These are phyloP conservation scores for Juncus effusus DNA, from an alignment of 176 grass and related monocot genomes.

Conservation along the genomic window DNA sequence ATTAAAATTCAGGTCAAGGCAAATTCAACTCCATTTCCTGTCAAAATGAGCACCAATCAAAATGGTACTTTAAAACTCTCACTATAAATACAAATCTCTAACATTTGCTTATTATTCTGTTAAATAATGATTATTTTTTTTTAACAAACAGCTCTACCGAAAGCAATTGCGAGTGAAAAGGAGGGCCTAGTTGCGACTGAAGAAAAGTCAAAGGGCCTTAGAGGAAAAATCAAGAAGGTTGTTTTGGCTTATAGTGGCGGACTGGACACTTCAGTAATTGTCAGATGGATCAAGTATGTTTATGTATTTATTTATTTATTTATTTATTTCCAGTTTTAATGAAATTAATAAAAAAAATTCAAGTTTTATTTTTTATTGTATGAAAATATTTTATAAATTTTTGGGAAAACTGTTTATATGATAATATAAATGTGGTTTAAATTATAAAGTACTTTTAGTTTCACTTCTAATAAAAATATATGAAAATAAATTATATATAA, in stretches of 20 bases:
- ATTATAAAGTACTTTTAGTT: background rate
- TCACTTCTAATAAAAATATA: background rate
- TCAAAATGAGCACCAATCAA: background rate
- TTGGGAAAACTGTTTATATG: background rate
- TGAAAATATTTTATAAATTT: constrained; percentile 4
- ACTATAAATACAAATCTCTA: too few species aligned
- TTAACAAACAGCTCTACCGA: constrained; percentile 48
- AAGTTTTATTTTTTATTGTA: background rate
- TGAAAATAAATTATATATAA: too few species aligned
- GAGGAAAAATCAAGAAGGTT: constrained; percentile 87
- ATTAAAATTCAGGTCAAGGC: constrained; percentile 1
- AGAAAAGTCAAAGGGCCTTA: constrained; percentile 38
- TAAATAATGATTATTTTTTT: background rate
- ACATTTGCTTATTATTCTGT: constrained; percentile 3
- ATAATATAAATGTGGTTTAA: background rate
- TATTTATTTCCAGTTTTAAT: background rate
- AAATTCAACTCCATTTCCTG: constrained; percentile 1
- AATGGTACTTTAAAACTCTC: background rate
- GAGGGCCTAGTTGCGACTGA: constrained; percentile 24
- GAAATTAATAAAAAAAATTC: too few species aligned
- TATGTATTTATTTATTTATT: too few species aligned
- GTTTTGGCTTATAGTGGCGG: constrained; percentile 98
- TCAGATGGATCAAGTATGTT: constrained; percentile 86
- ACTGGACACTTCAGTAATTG: constrained; percentile 94
- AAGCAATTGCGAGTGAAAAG: constrained; percentile 41